These are phyloP conservation scores for Syzygium jambos DNA, from an alignment of 345 rosid species.

Conservation along the genomic window DNA sequence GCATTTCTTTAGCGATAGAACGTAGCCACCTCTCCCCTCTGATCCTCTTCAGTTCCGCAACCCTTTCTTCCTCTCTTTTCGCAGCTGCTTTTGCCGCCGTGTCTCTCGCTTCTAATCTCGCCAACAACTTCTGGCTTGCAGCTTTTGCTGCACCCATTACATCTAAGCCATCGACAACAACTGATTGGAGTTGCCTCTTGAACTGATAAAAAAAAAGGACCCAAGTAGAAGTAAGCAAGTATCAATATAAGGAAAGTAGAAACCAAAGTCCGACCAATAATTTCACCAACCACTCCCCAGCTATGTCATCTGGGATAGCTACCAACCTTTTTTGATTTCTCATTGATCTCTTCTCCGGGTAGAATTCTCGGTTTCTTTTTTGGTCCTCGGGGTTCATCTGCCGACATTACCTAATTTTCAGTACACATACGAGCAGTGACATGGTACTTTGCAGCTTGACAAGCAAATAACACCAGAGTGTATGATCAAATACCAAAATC, in stretches of 20 bases:
- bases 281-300: not conserved
- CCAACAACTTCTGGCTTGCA: constrained; percentile 38
- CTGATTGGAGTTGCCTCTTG: constrained; percentile 33
- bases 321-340: constrained; percentile 63
- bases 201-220: constrained; percentile 29
- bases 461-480: not conserved
- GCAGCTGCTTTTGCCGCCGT: constrained; percentile 59
- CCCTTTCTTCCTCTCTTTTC: constrained; percentile 74
- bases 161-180: constrained; percentile 60
- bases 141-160: constrained; percentile 52
- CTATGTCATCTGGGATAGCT: not conserved
- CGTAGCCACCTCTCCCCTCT: constrained; percentile 92
- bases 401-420: constrained; percentile 5
- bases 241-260: not conserved
- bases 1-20: constrained; percentile 51
- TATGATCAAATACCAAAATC: not conserved
- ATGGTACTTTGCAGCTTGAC: not conserved
- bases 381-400: constrained; percentile 65
- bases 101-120: constrained; percentile 56
- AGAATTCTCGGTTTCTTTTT: constrained; percentile 68
- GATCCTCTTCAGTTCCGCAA: constrained; percentile 54
- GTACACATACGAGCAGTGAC: not conserved
- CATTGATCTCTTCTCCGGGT: constrained; percentile 37
- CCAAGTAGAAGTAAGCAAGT: not conserved
- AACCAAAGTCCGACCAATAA: not conserved